Base-by-base conservation (phyloP, 768 basidiomycete species). In the Agrocybe chaxingu region DNA sequence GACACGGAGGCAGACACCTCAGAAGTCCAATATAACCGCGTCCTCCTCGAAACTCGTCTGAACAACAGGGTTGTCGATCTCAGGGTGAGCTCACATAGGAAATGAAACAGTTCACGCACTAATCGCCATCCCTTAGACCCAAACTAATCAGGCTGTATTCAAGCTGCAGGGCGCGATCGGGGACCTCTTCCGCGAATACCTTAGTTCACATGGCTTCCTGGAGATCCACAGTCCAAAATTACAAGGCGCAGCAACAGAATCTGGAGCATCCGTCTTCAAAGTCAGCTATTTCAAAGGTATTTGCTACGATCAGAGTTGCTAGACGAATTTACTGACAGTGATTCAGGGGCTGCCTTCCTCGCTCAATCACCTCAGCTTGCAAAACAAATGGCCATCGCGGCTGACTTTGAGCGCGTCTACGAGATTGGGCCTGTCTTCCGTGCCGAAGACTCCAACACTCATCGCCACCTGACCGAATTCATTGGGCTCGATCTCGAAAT, bases 341-440 rank as follows among this genome's bases (percentile, higher is more conserved):
- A 24, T 24, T 24, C 57, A 96, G 94, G 91, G 30, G 80, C 69
- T 57, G 97, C 97, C 2, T 99, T 79, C 75, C 80, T 99, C 36
- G 97, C 97, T 13, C 97, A 99, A 68, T 94, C 91, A 35, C 97
- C 97, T 36, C 97, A 99, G 65, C 77, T 98, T 11, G 92, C 94
- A 45, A 99, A 99, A 70, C 97, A 99, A 71, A 99, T 99, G 97
- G 91, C 89, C 53, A 98, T 99, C 60, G 93, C 97, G 32, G 94
- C 92, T 47, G 97, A 98, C 71, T 94, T 98, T 64, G 97, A 98
- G 68, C 82, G 93, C 31, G 97, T 99, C 7, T 99, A 95, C 70
- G 97, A 99, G 71, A 93, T 99, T 53, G 97, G 86, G 0, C 84
- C 87, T 49, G 96, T 98, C 48, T 98, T 98, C 77, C 92, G 97